A percentile compares a stretch with the other conserved stretches of the same genome.
These are phyloP conservation scores for Cerioporus squamosus DNA, from an alignment of 1,284 basidiomycete genomes.

Conservation along the genomic window DNA sequence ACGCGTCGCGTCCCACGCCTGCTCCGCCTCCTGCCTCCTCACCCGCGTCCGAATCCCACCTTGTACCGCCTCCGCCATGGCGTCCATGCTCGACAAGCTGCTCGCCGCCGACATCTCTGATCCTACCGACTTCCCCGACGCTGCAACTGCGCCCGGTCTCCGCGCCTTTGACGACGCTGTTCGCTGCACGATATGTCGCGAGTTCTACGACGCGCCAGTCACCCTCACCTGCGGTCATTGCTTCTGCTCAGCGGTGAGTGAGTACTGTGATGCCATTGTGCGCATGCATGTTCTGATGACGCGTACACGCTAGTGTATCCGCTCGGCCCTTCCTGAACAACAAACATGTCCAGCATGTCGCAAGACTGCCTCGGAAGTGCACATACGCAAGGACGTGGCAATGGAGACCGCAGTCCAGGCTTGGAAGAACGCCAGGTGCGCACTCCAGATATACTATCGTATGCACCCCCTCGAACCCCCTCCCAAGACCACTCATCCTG, in stretches of 20 bases:
- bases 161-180: constrained; percentile 63
- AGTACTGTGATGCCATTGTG: neutral
- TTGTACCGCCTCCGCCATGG: neutral
- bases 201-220: constrained; percentile 72
- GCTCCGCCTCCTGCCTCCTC: neutral
- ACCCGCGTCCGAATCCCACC: neutral
- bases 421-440: constrained; percentile 70
- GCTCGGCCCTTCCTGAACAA: constrained; percentile 56
- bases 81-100: constrained; percentile 9
- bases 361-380: constrained; percentile 55
- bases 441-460: constrained; percentile 1
- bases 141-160: constrained; percentile 50
- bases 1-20: neutral
- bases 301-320: constrained; percentile 56
- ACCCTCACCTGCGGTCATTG: constrained; percentile 73
- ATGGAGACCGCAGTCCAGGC: constrained; percentile 64
- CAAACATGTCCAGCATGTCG: constrained; percentile 71
- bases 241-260: constrained; percentile 74
- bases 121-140: constrained; percentile 66
- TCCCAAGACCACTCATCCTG: constrained; percentile 17
- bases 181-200: constrained; percentile 73
- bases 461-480: neutral
- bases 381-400: constrained; percentile 60
- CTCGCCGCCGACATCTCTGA: constrained; percentile 52
- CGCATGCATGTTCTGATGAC: neutral